These are phyloP conservation scores for Neurospora sp. DNA, from an alignment of 495 filamentous ascomycete species.

Conservation along the genomic window DNA sequence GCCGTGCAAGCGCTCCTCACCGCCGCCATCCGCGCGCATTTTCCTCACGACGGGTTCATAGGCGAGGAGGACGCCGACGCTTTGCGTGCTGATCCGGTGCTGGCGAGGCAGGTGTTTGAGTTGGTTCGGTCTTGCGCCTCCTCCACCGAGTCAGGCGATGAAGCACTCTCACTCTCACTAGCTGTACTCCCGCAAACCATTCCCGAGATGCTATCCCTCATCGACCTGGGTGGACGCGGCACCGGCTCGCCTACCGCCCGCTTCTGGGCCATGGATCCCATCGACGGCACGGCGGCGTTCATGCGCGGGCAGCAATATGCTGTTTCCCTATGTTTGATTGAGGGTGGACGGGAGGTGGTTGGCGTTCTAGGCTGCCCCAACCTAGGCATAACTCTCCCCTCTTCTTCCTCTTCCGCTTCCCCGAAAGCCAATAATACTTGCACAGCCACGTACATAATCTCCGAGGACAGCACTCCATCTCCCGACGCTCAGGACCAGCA, in stretches of 20 bases:
- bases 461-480: neutral
- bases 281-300: slow-evolving; percentile 51
- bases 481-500: neutral
- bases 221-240: slow-evolving; percentile 43
- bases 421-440: neutral
- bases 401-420: too few relatives aligned
- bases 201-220: slow-evolving; percentile 43
- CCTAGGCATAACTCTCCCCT: slow-evolving; percentile 10
- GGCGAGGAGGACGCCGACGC: slow-evolving; percentile 43
- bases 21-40: slow-evolving; percentile 37
- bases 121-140: slow-evolving; percentile 27
- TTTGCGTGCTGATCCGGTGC: slow-evolving; percentile 32
- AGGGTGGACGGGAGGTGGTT: slow-evolving; percentile 41
- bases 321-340: slow-evolving; percentile 40
- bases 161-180: slow-evolving; percentile 16
- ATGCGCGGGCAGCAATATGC: slow-evolving; percentile 49
- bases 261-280: slow-evolving; percentile 52
- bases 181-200: slow-evolving; percentile 23
- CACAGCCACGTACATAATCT: neutral
- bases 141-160: slow-evolving; percentile 24
- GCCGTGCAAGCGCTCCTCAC: slow-evolving; percentile 48
- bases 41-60: slow-evolving; percentile 42
- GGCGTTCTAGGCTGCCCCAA: slow-evolving; percentile 52
- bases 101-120: slow-evolving; percentile 40
- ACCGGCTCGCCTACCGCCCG: slow-evolving; percentile 26